A percentile compares a stretch with the other conserved stretches of the same genome.
These are phyloP conservation scores for Macrolepiota albuminosa DNA, from an alignment of 768 basidiomycete species.

Conservation along the genomic window DNA sequence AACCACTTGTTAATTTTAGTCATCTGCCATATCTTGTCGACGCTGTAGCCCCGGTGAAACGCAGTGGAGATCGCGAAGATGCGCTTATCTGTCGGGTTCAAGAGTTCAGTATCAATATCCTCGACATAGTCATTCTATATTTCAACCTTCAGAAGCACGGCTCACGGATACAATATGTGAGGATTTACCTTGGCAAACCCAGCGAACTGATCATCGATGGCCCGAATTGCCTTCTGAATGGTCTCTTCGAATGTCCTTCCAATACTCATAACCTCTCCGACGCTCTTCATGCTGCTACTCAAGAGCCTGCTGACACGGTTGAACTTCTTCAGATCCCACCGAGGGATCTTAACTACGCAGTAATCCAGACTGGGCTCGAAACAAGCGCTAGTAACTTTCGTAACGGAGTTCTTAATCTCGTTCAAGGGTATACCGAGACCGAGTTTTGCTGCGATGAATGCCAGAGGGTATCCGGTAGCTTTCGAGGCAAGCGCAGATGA, in stretches of 20 bases:
- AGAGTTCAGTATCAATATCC: constrained; percentile 88
- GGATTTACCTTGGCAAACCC: constrained; percentile 80
- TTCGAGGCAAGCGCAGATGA: constrained; percentile 98
- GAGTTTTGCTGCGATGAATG: constrained; percentile 97
- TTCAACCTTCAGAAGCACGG: constrained; percentile 1
- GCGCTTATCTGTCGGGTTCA: constrained; percentile 95
- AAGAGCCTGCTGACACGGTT: constrained; percentile 85
- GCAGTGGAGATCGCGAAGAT: constrained; percentile 95
- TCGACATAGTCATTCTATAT: constrained; percentile 80
- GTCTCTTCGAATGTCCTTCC: constrained; percentile 98
- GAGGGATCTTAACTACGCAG: constrained; percentile 96
- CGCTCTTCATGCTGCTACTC: constrained; percentile 97
- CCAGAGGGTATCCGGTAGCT: constrained; percentile 96
- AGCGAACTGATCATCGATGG: constrained; percentile 91
- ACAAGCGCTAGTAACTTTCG: constrained; percentile 93
- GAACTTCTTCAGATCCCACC: constrained; percentile 99
- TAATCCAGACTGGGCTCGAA: constrained; percentile 99
- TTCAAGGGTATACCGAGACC: constrained; percentile 96
- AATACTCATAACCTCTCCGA: constrained; percentile 99
- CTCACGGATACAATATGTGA: not conserved
- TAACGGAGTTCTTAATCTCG: constrained; percentile 97
- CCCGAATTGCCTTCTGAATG: constrained; percentile 95
- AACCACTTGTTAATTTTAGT: constrained; percentile 99
- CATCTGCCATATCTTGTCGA: constrained; percentile 97
- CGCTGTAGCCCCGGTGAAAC: constrained; percentile 87